Base-by-base conservation (phyloP, 768 basidiomycete species). In the Hericium alpestre region DNA sequence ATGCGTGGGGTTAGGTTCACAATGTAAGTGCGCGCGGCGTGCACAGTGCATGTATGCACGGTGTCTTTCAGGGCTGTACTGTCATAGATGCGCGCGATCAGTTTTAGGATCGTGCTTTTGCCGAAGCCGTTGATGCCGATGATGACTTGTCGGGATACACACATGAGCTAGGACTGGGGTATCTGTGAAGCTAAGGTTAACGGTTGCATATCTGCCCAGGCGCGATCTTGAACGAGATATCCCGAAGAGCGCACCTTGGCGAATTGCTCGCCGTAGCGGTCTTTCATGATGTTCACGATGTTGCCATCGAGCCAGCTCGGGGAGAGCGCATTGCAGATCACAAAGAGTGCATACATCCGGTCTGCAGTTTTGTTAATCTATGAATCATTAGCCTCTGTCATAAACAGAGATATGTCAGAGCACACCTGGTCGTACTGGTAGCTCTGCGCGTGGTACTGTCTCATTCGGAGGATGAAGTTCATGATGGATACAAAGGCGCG, bases 321-420 rank as follows among this genome's bases (percentile, higher is more conserved):
- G 3, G 93, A 93, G 9, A 98, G 79, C 1, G 90, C 87, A 63
- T 92, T 88, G 74, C 93, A 94, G 58, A 99, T 83, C 7, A 93
- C 91, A 60, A 97, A 90, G 37, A 99, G 72, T 4, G 93, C 93
- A 65, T 97, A 95, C 94, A 98, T 99, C 49, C 96, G 77, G 67
- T 99, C 96, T 3, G 92, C 94, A 15, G 90, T 94, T 77, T 97
- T 97, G 74, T 87, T 93, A 72, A 99, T 96, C 90, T 92, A 63
- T 39, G 39, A 6, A 51, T n/a, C n/a, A 4, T n/a, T 39, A 16
- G n/a, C 3, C 16, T 49, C 23, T 49, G 12, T 9, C 40, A 4
- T 41, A 41, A 41, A 41, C 40, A 41, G 40, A n/a, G n/a, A 41
- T 2, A n/a, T 2, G n/a, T 12, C 3, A 12, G 48, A 2, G 23